Evolutionary conservation across 345 rosid species (phyloP), one percentile per base, ranked within the genome.

Genomic region (Citrus unshiu): DNA sequence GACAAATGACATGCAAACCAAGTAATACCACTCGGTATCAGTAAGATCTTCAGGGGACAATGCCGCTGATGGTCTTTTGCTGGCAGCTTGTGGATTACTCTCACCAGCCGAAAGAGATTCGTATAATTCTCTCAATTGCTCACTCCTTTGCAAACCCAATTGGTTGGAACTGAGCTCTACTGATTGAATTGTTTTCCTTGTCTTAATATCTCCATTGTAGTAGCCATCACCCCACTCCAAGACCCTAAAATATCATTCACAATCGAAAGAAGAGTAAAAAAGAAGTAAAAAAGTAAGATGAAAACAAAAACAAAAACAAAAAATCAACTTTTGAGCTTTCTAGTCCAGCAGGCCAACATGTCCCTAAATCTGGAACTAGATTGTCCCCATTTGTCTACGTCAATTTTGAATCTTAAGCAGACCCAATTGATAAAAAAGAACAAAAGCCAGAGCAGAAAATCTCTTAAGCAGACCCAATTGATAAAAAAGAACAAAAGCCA

Each of bases 161-260:
- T 90, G 84, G 79, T 92, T 93, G 19, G 85, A 86, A 83, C 88
- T 86, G 56, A 90, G 83, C 70, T 94, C 99, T 4, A 80, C 83
- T 70, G 98, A 85, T 87, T 93, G 98, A 81, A 91, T 83, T 64
- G 95, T 92, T 83, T 93, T 96, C 81, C 98, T 89, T 6, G 99
- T 96, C 88, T 96, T 96, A 57, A 96, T 96, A 70, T 93, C 98
- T 64, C 99, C 99, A 80, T 96, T 96, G 86, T 96, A 96, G 81
- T 93, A 93, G 51, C 99, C 99, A 79, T 91, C 92, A 34, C 89
- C 91, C 99, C 99, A 97, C 74, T 91, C 93, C 88, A 97, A 82
- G 32, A 88, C 83, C 85, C 99, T 96, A 39, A 77, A 63, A 70
- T 13, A 46, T 3, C 30, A 66, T 68, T 61, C 78, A 80, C 46